Percentiles rank a stretch among this genome's conserved stretches.
Evolutionary conservation across 208 protist genomes (phyloP).

Genomic region (Trypanosoma avium): DNA sequence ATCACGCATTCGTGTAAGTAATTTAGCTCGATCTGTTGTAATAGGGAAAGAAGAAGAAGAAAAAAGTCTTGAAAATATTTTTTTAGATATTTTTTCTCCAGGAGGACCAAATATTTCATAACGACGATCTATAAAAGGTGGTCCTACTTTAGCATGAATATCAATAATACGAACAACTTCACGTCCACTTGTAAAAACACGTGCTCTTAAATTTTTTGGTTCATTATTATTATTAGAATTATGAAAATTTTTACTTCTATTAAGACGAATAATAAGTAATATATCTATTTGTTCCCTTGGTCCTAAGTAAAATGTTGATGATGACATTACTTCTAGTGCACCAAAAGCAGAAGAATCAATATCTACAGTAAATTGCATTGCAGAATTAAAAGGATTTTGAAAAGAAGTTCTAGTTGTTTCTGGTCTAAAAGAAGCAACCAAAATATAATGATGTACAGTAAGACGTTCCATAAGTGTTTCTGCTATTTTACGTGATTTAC

Average conservation of each 20-base stretch:
- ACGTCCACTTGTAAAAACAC: conserved; percentile 60
- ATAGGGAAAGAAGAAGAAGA: conserved; percentile 56
- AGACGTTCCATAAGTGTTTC: conserved; percentile 68
- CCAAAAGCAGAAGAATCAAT: conserved; percentile 37
- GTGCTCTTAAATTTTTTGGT: conserved; percentile 33
- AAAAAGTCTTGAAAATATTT: conserved; percentile 67
- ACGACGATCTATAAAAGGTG: conserved; percentile 77
- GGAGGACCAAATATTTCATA: conserved; percentile 79
- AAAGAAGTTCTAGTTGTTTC: conserved; percentile 64
- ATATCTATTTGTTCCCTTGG: conserved; percentile 61
- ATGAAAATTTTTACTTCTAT: background rate
- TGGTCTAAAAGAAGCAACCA: conserved; percentile 55
- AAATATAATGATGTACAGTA: conserved; percentile 62
- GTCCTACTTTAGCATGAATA: conserved; percentile 51
- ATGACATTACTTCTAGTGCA: conserved; percentile 37
- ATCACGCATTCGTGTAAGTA: conserved; percentile 69
- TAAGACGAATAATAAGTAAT: conserved; percentile 52
- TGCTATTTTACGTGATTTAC: conserved; percentile 76
- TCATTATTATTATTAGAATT: background rate
- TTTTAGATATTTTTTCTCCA: conserved; percentile 60
- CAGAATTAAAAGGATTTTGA: conserved; percentile 55
- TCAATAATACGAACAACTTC: conserved; percentile 69
- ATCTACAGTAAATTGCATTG: conserved; percentile 76
- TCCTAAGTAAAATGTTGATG: conserved; percentile 54
- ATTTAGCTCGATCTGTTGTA: conserved; percentile 30